phyloP scores from a whole-genome alignment of 2,329 filamentous ascomycete species.

The Ophiostoma perfectum region DNA sequence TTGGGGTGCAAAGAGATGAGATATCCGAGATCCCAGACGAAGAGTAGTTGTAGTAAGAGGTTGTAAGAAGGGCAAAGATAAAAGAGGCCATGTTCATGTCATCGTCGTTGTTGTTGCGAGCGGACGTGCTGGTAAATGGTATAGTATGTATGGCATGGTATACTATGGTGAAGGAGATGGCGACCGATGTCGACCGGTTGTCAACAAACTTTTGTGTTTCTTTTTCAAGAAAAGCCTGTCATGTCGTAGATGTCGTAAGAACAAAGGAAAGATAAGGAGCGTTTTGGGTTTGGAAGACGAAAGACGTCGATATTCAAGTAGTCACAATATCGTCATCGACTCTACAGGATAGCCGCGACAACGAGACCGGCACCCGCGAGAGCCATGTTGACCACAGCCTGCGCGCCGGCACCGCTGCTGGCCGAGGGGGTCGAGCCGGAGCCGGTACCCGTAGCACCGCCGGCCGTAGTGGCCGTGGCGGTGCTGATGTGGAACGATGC shows the following conservation, averaged over 20 bases:
- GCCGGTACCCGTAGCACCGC: neutral
- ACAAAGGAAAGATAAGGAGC: conserved; percentile 2
- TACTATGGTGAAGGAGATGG: too few relatives aligned
- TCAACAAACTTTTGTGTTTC: neutral
- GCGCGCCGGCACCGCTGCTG: neutral
- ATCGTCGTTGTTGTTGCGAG: neutral
- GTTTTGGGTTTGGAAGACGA: too few relatives aligned
- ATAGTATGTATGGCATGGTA: too few relatives aligned
- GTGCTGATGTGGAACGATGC: conserved; percentile 6
- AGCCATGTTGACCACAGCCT: conserved; percentile 4
- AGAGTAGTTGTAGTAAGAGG: neutral
- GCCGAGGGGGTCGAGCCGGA: neutral
- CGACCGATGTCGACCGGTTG: neutral
- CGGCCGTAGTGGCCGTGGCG: neutral
- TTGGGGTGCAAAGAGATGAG: conserved; percentile 1
- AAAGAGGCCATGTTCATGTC: conserved; percentile 1
- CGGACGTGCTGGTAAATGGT: neutral
- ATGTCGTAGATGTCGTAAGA: conserved; percentile 9
- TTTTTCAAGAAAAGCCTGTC: neutral
- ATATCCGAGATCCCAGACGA: neutral
- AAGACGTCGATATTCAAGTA: too few relatives aligned
- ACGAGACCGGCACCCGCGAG: conserved; percentile 15
- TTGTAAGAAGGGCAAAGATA: neutral
- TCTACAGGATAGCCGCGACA: conserved; percentile 3
- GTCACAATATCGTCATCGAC: neutral